Percentiles rank a stretch among this genome's conserved stretches.
phyloP scores from a whole-genome alignment of 768 basidiomycete genomes.

The Tremella mesenterica region DNA sequence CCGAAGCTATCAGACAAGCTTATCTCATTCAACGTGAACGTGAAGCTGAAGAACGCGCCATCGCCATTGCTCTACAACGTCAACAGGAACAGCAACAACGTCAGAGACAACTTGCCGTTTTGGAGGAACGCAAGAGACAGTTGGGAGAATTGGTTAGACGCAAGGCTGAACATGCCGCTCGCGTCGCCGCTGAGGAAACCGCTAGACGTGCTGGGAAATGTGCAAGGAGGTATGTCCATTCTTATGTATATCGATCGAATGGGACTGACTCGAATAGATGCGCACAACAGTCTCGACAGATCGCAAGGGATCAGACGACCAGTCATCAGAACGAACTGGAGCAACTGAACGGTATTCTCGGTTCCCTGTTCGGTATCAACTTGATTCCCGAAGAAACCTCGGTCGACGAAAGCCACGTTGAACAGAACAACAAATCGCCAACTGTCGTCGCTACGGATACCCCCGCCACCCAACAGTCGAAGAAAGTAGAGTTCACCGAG shows the following conservation, averaged over 20 bases:
- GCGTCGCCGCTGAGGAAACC: not conserved
- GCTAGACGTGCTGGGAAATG: not conserved
- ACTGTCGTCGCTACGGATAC: conserved; percentile 2
- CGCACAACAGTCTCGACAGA: conserved; percentile 2
- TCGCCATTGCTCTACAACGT: not conserved
- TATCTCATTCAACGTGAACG: conserved; percentile 2
- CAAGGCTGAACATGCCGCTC: not conserved
- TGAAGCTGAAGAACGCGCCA: not conserved
- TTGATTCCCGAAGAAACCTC: conserved; percentile 13
- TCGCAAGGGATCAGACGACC: conserved; percentile 3
- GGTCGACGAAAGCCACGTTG: not conserved
- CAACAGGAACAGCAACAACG: not conserved
- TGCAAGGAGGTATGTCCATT: not conserved
- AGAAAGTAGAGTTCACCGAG: too few species aligned
- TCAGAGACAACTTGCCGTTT: not conserved
- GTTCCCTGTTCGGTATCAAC: conserved; percentile 24
- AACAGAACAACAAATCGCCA: not conserved
- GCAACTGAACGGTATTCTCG: conserved; percentile 21
- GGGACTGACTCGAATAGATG: not conserved
- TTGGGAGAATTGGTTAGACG: not conserved
- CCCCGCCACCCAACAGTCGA: conserved; percentile 1
- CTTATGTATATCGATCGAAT: not conserved
- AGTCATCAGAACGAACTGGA: conserved; percentile 9
- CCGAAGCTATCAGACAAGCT: conserved; percentile 12
- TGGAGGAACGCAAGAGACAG: not conserved